phyloP scores from a whole-genome alignment of 176 grass and related monocot species.

The Hordeum marinum region DNA sequence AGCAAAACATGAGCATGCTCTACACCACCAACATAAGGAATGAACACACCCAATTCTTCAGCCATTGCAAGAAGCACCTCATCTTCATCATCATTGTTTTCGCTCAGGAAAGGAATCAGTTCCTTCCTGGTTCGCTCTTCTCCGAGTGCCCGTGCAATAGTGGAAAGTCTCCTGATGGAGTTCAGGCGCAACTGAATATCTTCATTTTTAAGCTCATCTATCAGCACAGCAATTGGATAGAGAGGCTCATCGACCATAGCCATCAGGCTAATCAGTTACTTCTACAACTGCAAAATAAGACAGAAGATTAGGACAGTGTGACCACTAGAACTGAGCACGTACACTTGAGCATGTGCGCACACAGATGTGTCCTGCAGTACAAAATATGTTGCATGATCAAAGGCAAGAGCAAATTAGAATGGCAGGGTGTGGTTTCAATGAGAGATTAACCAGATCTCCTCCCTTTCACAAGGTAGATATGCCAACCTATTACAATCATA shows the following conservation, averaged over 20 bases:
- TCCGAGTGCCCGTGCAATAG: constrained; percentile 84
- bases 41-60: constrained; percentile 91
- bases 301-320: not conserved
- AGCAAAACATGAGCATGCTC: constrained; percentile 83
- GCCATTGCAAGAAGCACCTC: constrained; percentile 98
- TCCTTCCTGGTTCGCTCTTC: constrained; percentile 96
- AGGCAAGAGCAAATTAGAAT: not conserved
- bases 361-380: not conserved
- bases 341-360: not conserved
- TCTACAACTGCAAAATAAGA: constrained; percentile 19
- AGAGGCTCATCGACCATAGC: constrained; percentile 80
- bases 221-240: constrained; percentile 87
- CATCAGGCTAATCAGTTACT: constrained; percentile 37
- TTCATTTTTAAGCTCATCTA: constrained; percentile 97
- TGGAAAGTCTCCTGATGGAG: constrained; percentile 86
- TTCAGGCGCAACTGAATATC: constrained; percentile 90
- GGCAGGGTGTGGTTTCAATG: not conserved
- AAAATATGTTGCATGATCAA: not conserved
- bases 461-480: not conserved
- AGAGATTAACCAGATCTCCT: not conserved
- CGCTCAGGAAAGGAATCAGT: constrained; percentile 89
- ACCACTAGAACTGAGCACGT: not conserved
- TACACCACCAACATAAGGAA: constrained; percentile 93
- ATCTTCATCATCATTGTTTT: constrained; percentile 98
- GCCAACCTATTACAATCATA: not conserved